Evolutionary conservation across 805 yeast genomes (phyloP).

Genomic region (Candida tammaniensis): DNA sequence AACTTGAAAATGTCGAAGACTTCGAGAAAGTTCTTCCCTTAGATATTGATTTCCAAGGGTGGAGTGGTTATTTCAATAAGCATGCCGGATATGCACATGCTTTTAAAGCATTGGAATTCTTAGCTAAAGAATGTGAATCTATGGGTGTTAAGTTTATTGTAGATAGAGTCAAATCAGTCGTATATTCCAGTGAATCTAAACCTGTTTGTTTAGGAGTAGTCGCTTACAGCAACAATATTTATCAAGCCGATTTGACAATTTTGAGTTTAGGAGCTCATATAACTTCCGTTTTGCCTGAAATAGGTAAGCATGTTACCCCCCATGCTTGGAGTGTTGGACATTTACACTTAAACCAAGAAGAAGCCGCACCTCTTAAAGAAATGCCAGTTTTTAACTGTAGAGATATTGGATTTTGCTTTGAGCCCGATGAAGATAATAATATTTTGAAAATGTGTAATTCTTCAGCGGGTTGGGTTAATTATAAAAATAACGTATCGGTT

Average conservation of each 20-base stretch:
- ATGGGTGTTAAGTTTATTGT: conserved; percentile 14
- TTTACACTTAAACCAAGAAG: conserved; percentile 8
- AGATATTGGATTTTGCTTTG: conserved; percentile 15
- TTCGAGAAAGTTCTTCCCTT: conserved; percentile 19
- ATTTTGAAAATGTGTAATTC: conserved; percentile 14
- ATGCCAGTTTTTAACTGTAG: conserved; percentile 14
- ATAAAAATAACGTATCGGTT: conserved; percentile 4
- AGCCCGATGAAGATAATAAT: conserved; percentile 12
- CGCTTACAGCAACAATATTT: conserved; percentile 1
- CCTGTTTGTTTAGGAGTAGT: conserved; percentile 9
- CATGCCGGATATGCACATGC: conserved; percentile 45
- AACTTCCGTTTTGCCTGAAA: conserved; percentile 10
- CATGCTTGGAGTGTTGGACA: conserved; percentile 16
- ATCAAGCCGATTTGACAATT: conserved; percentile 12
- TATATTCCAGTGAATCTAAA: conserved; percentile 2
- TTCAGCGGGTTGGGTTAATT: conserved; percentile 11
- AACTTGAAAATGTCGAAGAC: conserved; percentile 25
- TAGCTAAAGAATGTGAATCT: conserved; percentile 17
- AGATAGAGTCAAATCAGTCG: conserved; percentile 9
- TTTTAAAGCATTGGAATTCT: conserved; percentile 31
- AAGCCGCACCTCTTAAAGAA: conserved; percentile 7
- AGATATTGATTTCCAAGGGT: conserved; percentile 12
- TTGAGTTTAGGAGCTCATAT: conserved; percentile 13
- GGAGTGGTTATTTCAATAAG: conserved; percentile 29
- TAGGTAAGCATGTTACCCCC: conserved; percentile 8